Percentiles rank a stretch among this genome's conserved stretches.
These are phyloP conservation scores for Entomortierella beljakovae DNA, from an alignment of 192 early-diverging fungal species.

Conservation along the genomic window DNA sequence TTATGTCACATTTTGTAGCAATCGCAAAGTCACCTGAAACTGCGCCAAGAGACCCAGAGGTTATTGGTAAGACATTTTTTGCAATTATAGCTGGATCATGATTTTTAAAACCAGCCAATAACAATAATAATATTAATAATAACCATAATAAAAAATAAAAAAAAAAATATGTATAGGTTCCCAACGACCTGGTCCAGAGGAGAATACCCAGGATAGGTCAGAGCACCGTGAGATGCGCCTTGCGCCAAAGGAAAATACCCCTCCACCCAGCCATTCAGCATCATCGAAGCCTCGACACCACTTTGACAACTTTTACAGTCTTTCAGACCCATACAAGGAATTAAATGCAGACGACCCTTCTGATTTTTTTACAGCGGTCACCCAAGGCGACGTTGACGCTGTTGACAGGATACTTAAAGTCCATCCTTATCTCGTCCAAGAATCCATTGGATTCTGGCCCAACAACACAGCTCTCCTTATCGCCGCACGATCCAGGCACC, in stretches of 20 bases:
- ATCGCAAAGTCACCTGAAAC: too few species aligned
- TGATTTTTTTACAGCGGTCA: constrained; percentile 45
- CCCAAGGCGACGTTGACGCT: constrained; percentile 39
- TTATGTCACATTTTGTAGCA: too few species aligned
- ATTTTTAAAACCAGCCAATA: too few species aligned
- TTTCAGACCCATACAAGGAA: constrained; percentile 52
- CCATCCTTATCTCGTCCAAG: constrained; percentile 34
- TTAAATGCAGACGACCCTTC: constrained; percentile 35
- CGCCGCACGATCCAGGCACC: constrained; percentile 40
- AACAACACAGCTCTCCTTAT: constrained; percentile 31
- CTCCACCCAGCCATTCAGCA: constrained; percentile 7
- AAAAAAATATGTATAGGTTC: neutral
- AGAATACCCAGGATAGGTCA: constrained; percentile 4
- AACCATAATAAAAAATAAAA: too few species aligned
- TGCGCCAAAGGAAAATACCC: constrained; percentile 14
- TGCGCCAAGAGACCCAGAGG: too few species aligned
- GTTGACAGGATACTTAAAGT: constrained; percentile 35
- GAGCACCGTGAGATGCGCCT: constrained; percentile 15
- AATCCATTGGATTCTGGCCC: constrained; percentile 44
- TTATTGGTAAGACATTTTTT: too few species aligned
- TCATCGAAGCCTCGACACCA: constrained; percentile 19
- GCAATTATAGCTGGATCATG: too few species aligned
- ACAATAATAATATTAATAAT: too few species aligned
- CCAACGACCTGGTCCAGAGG: constrained; percentile 20
- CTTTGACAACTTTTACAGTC: constrained; percentile 55